Evolutionary conservation across 352 stramenopile species (phyloP), one percentile per base, ranked within the genome.

Genomic region (Nothophytophthora sp.): DNA sequence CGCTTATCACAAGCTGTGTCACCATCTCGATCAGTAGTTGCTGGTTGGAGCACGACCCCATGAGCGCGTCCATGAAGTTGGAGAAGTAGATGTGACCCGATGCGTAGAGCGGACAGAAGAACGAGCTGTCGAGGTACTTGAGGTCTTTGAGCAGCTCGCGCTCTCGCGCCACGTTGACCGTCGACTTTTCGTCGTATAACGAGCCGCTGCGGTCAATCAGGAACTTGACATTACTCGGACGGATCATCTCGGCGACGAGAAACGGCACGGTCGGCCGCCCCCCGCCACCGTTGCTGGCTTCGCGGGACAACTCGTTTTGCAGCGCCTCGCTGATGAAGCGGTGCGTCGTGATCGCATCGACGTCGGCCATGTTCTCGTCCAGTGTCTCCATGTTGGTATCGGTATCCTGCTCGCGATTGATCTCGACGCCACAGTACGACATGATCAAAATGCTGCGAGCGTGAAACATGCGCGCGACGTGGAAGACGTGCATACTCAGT

Each of bases 331-430:
- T 86, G 27, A 89, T 88, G 35, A 88, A 90, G 2, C 75, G 75
- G 34, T 92, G 78, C 0, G 81, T 84, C 1, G 78, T 92, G 49
- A 92, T 92, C 0, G 78, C 79, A 19, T 92, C 78, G 4, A 88
- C 76, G 23, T 90, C 78, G 1, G 75, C 74, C 74, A 90, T 89
- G 42, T 92, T 86, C 37, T 90, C 78, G 38, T 90, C 78, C 42
- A 70, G 65, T 1, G 63, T 63, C 36, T 76, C 76, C 2, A 59
- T 50, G 10, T 71, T 53, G 3, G 43, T 58, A 5, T 68, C 61
- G 7, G 53, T 25, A 7, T 72, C 54, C 8, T 69, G 38, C 2
- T 57, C 67, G 8, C 63, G 55, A 2, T 69, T 71, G 19, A 55
- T 76, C 13, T 73, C 70, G 9, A 72, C 61, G 9, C 73, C 74